phyloP scores from a whole-genome alignment of 495 filamentous ascomycete genomes.

The Penicillium odoratum region DNA sequence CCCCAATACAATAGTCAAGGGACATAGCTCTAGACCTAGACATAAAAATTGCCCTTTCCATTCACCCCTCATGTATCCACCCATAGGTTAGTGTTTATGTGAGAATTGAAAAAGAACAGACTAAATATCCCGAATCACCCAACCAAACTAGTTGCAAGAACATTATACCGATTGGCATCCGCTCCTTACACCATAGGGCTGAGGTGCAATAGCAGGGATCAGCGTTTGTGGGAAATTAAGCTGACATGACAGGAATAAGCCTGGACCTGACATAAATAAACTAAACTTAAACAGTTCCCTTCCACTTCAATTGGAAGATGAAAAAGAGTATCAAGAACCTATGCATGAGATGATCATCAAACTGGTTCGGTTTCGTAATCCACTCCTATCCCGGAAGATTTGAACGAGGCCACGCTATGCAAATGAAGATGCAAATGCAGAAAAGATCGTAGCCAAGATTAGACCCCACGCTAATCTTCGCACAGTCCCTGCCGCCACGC shows the following conservation, averaged over 20 bases:
- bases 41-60: constrained; percentile 4
- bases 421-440: background rate
- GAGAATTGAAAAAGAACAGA: background rate
- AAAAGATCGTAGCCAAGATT: background rate
- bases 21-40: background rate
- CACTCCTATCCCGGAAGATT: background rate
- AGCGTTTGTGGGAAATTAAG: too few species aligned
- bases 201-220: too few species aligned
- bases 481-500: background rate
- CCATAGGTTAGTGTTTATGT: background rate
- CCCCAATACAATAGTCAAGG: background rate
- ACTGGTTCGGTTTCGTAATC: background rate
- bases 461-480: background rate
- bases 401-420: background rate
- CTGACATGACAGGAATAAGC: too few species aligned
- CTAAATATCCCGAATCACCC: background rate
- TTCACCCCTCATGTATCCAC: background rate
- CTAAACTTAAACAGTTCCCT: too few species aligned
- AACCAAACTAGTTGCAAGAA: too few species aligned
- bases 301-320: too few species aligned
- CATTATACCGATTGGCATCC: too few species aligned
- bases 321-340: background rate
- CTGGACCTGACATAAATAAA: too few species aligned
- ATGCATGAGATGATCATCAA: background rate
- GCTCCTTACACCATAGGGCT: too few species aligned